Percentiles rank a stretch among this genome's conserved stretches.
Evolutionary conservation across 495 filamentous ascomycete genomes (phyloP).

Genomic region (Emericellopsis terricola): DNA sequence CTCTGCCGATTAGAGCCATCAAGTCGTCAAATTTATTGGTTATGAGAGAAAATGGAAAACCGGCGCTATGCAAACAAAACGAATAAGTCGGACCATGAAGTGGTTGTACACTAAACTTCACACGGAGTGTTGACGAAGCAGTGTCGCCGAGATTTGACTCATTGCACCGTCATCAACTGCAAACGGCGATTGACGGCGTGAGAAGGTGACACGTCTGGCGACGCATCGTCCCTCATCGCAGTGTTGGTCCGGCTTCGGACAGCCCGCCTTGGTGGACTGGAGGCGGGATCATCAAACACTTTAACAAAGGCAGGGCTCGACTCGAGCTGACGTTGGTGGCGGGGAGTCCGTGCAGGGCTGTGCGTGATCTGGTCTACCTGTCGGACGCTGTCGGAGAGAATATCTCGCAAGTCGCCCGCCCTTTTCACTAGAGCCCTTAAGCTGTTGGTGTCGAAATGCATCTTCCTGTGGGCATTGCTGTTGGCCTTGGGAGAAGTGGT

Average conservation of each 20-base stretch:
- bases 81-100: too few relatives aligned
- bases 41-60: slow-evolving; percentile 1
- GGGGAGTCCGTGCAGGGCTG: slow-evolving; percentile 35
- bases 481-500: slow-evolving; percentile 23
- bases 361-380: slow-evolving; percentile 57
- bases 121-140: too few relatives aligned
- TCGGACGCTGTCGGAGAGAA: slow-evolving; percentile 57
- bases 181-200: slow-evolving; percentile 34
- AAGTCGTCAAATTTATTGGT: too few relatives aligned
- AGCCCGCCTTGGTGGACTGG: slow-evolving; percentile 24
- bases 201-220: slow-evolving; percentile 29
- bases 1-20: too few relatives aligned
- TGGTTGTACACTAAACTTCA: neutral
- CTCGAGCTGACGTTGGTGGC: slow-evolving; percentile 25
- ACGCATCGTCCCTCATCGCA: slow-evolving; percentile 26
- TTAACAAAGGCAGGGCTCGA: slow-evolving; percentile 40
- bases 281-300: slow-evolving; percentile 40
- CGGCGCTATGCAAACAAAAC: slow-evolving; percentile 4
- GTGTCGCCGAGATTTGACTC: too few relatives aligned
- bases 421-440: slow-evolving; percentile 74
- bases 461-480: slow-evolving; percentile 41
- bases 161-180: slow-evolving; percentile 54
- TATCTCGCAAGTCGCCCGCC: slow-evolving; percentile 56
- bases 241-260: slow-evolving; percentile 32
- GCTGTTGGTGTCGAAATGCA: slow-evolving; percentile 83